phyloP scores from a whole-genome alignment of 1,284 basidiomycete genomes.

The Apiotrichum laibachii region DNA sequence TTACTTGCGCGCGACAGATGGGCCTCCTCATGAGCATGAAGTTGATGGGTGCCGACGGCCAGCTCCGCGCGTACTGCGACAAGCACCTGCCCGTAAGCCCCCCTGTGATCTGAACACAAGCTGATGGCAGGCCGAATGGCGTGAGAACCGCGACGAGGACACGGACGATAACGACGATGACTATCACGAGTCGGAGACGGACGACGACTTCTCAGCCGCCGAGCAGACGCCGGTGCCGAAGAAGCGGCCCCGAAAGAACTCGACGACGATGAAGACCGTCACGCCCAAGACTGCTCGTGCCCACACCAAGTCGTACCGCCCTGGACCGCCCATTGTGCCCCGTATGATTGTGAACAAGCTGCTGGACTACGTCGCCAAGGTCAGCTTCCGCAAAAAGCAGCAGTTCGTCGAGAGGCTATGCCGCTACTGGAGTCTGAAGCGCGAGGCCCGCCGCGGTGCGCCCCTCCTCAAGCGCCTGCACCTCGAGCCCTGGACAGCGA shows the following conservation, averaged over 20 bases:
- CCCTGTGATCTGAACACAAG: not conserved
- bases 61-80: constrained; percentile 76
- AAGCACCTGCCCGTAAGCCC: constrained; percentile 77
- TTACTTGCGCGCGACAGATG: constrained; percentile 86
- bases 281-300: constrained; percentile 56
- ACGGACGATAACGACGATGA: constrained; percentile 22
- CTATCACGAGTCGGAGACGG: constrained; percentile 35
- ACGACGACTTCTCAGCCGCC: constrained; percentile 41
- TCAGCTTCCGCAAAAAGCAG: constrained; percentile 70
- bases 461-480: constrained; percentile 90
- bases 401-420: constrained; percentile 77
- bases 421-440: constrained; percentile 94
- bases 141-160: constrained; percentile 32
- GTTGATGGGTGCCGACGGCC: constrained; percentile 55
- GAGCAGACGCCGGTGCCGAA: constrained; percentile 33
- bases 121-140: constrained; percentile 25
- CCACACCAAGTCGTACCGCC: constrained; percentile 57
- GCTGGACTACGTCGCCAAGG: constrained; percentile 69
- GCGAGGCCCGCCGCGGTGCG: constrained; percentile 87
- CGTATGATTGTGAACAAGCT: constrained; percentile 63
- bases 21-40: constrained; percentile 85
- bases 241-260: constrained; percentile 22
- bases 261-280: constrained; percentile 18
- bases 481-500: constrained; percentile 95
- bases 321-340: constrained; percentile 58